Conservation (phyloP, 495 filamentous ascomycete genomes). For the Penicillium pulvis region DNA sequence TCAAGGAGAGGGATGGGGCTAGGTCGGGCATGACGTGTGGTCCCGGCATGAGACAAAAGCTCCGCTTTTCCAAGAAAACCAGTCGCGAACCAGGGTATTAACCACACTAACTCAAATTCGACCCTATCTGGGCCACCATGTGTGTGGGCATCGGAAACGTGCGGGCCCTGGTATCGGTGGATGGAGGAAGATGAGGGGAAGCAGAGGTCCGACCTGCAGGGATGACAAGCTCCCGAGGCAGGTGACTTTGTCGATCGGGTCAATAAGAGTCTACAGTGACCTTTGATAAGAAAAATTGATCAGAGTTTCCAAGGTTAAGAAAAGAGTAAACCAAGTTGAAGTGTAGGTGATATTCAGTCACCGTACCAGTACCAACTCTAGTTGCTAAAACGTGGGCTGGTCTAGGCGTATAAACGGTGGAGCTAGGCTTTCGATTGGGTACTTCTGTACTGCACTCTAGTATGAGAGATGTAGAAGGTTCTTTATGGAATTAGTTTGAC, state of each 20-base stretch:
- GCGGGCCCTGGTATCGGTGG: conserved; percentile 26
- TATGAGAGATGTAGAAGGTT: too few relatives aligned
- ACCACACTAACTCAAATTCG: conserved; percentile 15
- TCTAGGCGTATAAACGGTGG: neutral
- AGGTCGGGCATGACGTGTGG: conserved; percentile 12
- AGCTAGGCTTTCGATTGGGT: neutral
- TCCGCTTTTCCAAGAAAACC: conserved; percentile 12
- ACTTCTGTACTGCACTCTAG: too few relatives aligned
- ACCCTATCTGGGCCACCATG: conserved; percentile 8
- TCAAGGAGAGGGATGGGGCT: conserved; percentile 27
- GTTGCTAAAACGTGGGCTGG: neutral
- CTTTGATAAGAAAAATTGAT: too few relatives aligned
- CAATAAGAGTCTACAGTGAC: neutral
- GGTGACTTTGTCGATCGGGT: neutral
- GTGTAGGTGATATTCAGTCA: neutral
- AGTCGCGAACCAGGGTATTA: conserved; percentile 8
- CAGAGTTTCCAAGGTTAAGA: too few relatives aligned
- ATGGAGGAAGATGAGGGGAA: conserved; percentile 19
- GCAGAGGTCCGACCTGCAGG: neutral
- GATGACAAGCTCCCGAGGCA: conserved; percentile 4
- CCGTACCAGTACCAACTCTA: neutral
- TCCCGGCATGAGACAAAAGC: conserved; percentile 4
- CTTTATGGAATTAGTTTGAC: neutral
- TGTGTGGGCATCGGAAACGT: conserved; percentile 25
- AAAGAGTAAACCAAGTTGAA: too few relatives aligned